Evolutionary conservation across 768 basidiomycete species (phyloP).

Genomic region (Melanogaster broomeanus): DNA sequence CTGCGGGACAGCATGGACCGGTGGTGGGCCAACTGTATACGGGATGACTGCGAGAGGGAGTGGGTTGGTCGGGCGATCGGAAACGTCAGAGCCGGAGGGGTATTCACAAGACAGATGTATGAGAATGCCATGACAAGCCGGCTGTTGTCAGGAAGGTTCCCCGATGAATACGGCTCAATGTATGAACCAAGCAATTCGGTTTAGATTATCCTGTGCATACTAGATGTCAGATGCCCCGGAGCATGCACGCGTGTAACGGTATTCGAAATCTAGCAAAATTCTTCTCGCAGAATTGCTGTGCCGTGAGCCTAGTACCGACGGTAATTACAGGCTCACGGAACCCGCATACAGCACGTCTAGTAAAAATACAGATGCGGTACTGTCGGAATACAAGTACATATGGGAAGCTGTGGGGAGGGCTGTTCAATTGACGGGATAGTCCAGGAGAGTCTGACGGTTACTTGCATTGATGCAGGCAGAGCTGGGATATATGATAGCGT

Average conservation of each 20-base stretch:
- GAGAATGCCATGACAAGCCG: slow-evolving; percentile 47
- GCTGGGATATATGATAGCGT: not conserved
- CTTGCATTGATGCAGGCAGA: slow-evolving; percentile 9
- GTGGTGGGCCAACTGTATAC: slow-evolving; percentile 78
- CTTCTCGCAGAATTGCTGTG: no score
- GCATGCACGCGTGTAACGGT: not conserved
- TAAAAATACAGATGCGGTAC: slow-evolving; percentile 6
- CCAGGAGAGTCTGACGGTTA: not conserved
- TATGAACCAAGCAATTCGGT: not conserved
- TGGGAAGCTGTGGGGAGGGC: not conserved
- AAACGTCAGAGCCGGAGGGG: slow-evolving; percentile 46
- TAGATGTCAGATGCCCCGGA: not conserved
- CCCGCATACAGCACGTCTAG: slow-evolving; percentile 9
- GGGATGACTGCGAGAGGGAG: slow-evolving; percentile 57
- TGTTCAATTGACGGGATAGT: slow-evolving; percentile 5
- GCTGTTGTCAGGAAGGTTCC: slow-evolving; percentile 18
- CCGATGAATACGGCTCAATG: slow-evolving; percentile 1
- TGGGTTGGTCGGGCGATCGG: slow-evolving; percentile 54
- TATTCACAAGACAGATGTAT: slow-evolving; percentile 63
- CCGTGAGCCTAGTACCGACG: not conserved
- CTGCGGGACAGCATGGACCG: slow-evolving; percentile 68
- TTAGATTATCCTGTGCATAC: not conserved
- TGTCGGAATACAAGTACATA: not conserved
- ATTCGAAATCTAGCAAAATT: not conserved
- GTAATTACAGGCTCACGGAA: not conserved